A percentile compares a stretch with the other conserved stretches of the same genome.
Conservation (phyloP, 2,329 filamentous ascomycete genomes). For the Paecilomyces formosus region DNA sequence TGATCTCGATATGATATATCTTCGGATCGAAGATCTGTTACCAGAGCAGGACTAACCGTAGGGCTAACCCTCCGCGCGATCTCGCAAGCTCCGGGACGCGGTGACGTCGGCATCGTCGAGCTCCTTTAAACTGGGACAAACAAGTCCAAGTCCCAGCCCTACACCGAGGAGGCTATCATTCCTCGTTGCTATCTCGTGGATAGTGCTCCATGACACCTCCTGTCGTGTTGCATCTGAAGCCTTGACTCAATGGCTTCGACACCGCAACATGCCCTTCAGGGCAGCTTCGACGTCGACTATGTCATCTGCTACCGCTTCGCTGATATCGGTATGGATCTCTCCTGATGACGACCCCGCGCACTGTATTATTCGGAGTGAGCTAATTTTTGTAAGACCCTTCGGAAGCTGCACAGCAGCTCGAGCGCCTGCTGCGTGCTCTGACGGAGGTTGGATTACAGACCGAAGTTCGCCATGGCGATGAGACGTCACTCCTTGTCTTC, state of each 20-base stretch:
- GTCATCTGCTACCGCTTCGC: slow-evolving; percentile 74
- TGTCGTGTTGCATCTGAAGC: background rate
- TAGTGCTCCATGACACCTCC: background rate
- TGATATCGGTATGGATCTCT: slow-evolving; percentile 48
- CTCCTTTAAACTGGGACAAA: background rate
- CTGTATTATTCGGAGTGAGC: background rate
- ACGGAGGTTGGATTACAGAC: slow-evolving; percentile 73
- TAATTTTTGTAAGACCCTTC: slow-evolving; percentile 48
- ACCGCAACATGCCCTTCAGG: slow-evolving; percentile 25
- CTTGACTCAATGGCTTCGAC: slow-evolving; percentile 19
- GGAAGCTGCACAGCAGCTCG: slow-evolving; percentile 67
- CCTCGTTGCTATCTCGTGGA: background rate
- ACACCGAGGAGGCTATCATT: background rate
- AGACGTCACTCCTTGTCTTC: slow-evolving; percentile 73
- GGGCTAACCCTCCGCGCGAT: background rate
- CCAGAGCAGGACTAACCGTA: background rate
- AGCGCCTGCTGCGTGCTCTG: slow-evolving; percentile 69
- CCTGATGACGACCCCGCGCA: background rate
- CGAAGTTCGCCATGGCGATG: slow-evolving; percentile 75
- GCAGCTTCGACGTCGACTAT: slow-evolving; percentile 74
- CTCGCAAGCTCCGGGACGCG: background rate
- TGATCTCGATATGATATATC: background rate
- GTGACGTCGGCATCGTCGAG: background rate
- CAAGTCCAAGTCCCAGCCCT: background rate
- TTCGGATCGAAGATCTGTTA: background rate